A percentile compares a stretch with the other conserved stretches of the same genome.
These are phyloP conservation scores for Adansonia digitata DNA, from an alignment of 345 rosid genomes.

Conservation along the genomic window DNA sequence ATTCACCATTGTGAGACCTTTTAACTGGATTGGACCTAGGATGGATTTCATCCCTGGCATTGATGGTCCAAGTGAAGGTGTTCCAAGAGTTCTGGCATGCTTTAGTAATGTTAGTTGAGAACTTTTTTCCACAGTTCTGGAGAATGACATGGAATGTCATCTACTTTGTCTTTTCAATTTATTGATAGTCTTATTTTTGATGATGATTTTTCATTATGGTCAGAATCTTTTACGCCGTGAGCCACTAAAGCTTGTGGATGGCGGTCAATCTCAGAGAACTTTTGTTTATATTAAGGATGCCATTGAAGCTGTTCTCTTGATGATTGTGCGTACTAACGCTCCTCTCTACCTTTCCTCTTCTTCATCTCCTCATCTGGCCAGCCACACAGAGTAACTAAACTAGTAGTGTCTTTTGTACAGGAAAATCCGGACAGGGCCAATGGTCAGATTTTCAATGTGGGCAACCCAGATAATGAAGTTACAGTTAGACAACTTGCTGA, in stretches of 20 bases:
- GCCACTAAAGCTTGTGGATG: slow-evolving; percentile 92
- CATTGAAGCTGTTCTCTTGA: no score
- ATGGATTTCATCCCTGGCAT: slow-evolving; percentile 99
- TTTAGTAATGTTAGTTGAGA: slow-evolving; percentile 82
- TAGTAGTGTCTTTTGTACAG: slow-evolving; percentile 25
- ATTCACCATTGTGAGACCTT: slow-evolving; percentile 96
- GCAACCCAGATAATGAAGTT: slow-evolving; percentile 95
- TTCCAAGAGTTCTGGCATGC: slow-evolving; percentile 96
- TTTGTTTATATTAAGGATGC: no score
- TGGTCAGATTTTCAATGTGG: slow-evolving; percentile 90
- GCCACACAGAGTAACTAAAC: not conserved
- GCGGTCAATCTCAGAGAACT: slow-evolving; percentile 87
- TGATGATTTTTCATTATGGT: not conserved
- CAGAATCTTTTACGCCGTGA: slow-evolving; percentile 76
- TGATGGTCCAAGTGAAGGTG: slow-evolving; percentile 99
- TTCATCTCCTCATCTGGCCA: not conserved
- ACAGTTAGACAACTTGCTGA: slow-evolving; percentile 94
- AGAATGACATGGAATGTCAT: not conserved
- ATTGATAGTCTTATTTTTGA: not conserved
- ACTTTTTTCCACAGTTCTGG: not conserved
- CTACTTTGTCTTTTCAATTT: not conserved
- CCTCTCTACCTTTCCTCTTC: no score
- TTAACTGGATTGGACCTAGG: slow-evolving; percentile 99
- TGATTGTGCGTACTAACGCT: no score
- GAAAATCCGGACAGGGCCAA: slow-evolving; percentile 94